These are phyloP conservation scores for Camellia granthamiana DNA, from an alignment of 148 eudicot species.

Conservation along the genomic window DNA sequence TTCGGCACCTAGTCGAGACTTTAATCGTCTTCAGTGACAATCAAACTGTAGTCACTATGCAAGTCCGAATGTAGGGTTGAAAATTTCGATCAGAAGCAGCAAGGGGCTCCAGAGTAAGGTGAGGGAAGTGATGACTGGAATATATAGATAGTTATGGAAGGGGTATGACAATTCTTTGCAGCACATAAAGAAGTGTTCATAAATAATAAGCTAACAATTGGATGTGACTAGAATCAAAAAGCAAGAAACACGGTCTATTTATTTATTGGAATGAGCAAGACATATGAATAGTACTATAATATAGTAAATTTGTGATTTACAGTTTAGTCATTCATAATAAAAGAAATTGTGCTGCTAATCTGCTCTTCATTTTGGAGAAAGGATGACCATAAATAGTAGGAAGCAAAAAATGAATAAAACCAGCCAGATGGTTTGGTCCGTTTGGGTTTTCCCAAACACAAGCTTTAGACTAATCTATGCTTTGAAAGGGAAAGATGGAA, in stretches of 20 bases:
- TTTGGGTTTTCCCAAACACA: too few species aligned
- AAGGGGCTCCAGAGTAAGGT: neutral
- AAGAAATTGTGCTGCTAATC: neutral
- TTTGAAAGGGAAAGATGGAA: neutral
- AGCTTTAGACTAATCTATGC: neutral
- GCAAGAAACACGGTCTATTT: neutral
- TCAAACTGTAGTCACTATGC: neutral
- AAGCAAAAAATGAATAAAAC: neutral
- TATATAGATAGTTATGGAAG: neutral
- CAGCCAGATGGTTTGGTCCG: too few species aligned
- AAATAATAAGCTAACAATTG: neutral
- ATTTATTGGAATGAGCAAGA: neutral
- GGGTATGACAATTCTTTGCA: neutral
- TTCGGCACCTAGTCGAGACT: neutral
- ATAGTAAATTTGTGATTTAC: neutral
- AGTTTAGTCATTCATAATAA: neutral
- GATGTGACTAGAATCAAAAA: conserved; percentile 11
- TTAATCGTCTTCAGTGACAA: neutral
- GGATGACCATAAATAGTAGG: neutral
- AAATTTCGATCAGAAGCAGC: neutral
- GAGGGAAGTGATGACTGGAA: neutral
- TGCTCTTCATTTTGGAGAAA: neutral
- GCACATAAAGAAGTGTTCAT: neutral
- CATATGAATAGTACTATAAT: neutral
- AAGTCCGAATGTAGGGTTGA: neutral